These are phyloP conservation scores for Daldinia sp. DNA, from an alignment of 2,329 filamentous ascomycete genomes.

Conservation along the genomic window DNA sequence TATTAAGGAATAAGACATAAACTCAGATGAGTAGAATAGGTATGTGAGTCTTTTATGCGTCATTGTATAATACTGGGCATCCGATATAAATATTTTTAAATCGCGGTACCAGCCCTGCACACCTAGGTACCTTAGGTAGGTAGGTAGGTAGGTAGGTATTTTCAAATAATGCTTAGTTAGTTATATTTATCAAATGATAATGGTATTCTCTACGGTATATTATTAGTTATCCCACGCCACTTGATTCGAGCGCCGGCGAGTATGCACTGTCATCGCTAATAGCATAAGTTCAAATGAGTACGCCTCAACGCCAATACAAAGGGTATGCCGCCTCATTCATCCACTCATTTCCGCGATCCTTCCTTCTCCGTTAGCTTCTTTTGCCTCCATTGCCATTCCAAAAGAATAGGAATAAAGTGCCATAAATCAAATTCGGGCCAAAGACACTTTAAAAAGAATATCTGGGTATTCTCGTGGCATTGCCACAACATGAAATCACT, in stretches of 20 bases:
- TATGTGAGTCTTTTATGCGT: no score
- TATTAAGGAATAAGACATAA: no score
- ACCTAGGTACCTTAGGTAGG: no score
- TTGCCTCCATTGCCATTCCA: constrained; percentile 84
- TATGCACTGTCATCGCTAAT: background rate
- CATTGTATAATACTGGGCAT: no score
- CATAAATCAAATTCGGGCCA: constrained; percentile 98
- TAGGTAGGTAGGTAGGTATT: no score
- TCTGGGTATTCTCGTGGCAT: constrained; percentile 88
- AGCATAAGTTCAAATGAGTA: constrained; percentile 1
- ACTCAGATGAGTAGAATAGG: no score
- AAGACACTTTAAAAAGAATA: constrained; percentile 89
- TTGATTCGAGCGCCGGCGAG: background rate
- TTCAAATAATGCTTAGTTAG: background rate
- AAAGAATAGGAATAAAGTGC: constrained; percentile 88
- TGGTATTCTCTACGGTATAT: background rate
- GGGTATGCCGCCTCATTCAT: constrained; percentile 15
- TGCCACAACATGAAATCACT: constrained; percentile 99
- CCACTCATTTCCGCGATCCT: constrained; percentile 48
- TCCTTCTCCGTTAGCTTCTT: constrained; percentile 67
- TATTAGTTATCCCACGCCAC: constrained; percentile 3
- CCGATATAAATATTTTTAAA: no score
- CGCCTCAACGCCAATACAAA: constrained; percentile 29
- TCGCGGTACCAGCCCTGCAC: no score
- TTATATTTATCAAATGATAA: background rate